phyloP scores from a whole-genome alignment of 2,329 filamentous ascomycete genomes.

The Sarocladium strictum region DNA sequence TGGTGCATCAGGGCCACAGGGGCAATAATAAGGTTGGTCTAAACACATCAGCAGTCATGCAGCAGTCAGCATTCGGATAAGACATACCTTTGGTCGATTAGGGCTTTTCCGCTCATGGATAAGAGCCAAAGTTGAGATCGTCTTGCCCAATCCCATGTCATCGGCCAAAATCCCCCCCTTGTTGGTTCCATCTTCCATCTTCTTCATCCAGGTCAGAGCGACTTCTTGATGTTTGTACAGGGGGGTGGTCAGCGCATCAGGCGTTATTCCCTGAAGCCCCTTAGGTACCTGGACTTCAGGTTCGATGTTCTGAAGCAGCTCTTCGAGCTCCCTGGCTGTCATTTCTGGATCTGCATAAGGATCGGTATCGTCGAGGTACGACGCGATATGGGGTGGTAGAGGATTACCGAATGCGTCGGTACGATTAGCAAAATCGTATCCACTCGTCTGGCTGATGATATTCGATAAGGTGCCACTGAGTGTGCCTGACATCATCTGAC shows the following conservation, averaged over 20 bases:
- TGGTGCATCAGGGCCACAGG: constrained; percentile 76
- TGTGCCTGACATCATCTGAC: neutral
- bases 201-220: constrained; percentile 76
- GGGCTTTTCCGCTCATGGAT: constrained; percentile 62
- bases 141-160: constrained; percentile 92
- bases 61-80: neutral
- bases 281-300: constrained; percentile 61
- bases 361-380: constrained; percentile 27
- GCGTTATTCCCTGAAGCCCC: constrained; percentile 61
- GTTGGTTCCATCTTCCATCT: constrained; percentile 70
- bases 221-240: constrained; percentile 80
- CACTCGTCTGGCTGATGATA: constrained; percentile 32
- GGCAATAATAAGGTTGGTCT: constrained; percentile 78
- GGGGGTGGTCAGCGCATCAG: constrained; percentile 58
- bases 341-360: constrained; percentile 26
- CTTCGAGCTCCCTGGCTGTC: constrained; percentile 59
- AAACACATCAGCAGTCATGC: constrained; percentile 18
- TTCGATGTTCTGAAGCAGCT: constrained; percentile 65
- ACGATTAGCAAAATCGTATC: constrained; percentile 29
- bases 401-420: constrained; percentile 30
- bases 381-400: constrained; percentile 25
- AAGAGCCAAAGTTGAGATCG: constrained; percentile 74
- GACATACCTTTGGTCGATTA: constrained; percentile 26
- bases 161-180: constrained; percentile 89
- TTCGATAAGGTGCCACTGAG: constrained; percentile 19